These are phyloP conservation scores for Septoria petroselini DNA, from an alignment of 2,329 filamentous ascomycete genomes.

Conservation along the genomic window DNA sequence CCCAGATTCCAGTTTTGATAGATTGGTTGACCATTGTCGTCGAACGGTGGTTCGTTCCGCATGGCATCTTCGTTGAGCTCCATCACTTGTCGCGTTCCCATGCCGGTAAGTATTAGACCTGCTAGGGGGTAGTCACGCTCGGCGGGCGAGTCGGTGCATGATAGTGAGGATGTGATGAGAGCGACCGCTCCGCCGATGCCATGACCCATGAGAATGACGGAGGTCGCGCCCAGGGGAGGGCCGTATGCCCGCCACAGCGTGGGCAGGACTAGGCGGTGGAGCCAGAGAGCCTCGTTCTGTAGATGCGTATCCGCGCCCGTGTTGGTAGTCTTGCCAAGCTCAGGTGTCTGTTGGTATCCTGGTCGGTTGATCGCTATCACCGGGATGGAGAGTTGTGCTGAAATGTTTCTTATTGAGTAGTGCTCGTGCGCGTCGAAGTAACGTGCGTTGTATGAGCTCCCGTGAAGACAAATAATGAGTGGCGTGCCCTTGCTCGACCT, in stretches of 20 bases:
- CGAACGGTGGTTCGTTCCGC: constrained; percentile 1
- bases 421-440: constrained; percentile 18
- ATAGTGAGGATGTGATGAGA: constrained; percentile 11
- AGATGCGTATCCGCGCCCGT: constrained; percentile 16
- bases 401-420: constrained; percentile 15
- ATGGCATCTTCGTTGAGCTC: constrained; percentile 13
- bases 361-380: constrained; percentile 17
- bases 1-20: constrained; percentile 16
- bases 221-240: constrained; percentile 12
- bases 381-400: constrained; percentile 8
- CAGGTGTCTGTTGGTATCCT: constrained; percentile 17
- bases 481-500: constrained; percentile 13
- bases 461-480: constrained; percentile 16
- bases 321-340: constrained; percentile 14
- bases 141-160: constrained; percentile 4
- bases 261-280: constrained; percentile 16
- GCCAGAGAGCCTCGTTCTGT: constrained; percentile 16
- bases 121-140: constrained; percentile 11
- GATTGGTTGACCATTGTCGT: constrained; percentile 13
- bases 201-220: constrained; percentile 13
- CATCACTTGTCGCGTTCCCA: constrained; percentile 13
- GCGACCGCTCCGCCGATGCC: constrained; percentile 12
- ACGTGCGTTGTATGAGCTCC: constrained; percentile 9
- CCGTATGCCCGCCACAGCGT: constrained; percentile 16
- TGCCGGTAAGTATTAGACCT: constrained; percentile 13